phyloP scores from a whole-genome alignment of 2,329 filamentous ascomycete species.

The Coniochaeta sp. region DNA sequence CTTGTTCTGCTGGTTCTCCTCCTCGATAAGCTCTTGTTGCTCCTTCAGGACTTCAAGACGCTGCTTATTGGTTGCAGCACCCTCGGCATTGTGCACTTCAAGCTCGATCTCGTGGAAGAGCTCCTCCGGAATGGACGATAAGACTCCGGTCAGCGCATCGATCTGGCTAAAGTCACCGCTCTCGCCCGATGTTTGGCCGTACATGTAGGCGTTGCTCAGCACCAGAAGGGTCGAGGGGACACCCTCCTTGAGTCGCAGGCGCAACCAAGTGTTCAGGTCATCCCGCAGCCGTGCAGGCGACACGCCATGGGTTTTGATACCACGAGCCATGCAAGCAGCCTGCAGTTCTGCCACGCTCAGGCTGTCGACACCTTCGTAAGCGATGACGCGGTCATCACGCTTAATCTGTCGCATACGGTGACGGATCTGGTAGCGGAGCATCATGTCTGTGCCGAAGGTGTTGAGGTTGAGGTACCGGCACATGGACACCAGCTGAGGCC shows the following conservation, averaged over 20 bases:
- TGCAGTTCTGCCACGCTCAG: slow-evolving; percentile 92
- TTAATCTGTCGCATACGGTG: slow-evolving; percentile 99
- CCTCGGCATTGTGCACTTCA: slow-evolving; percentile 93
- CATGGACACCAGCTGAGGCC: slow-evolving; percentile 93
- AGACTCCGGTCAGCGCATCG: slow-evolving; percentile 82
- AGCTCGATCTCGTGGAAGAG: slow-evolving; percentile 99
- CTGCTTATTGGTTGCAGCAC: slow-evolving; percentile 97
- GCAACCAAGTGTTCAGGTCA: slow-evolving; percentile 89
- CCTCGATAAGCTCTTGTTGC: slow-evolving; percentile 95
- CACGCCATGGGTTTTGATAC: slow-evolving; percentile 86
- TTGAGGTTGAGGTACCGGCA: slow-evolving; percentile 98
- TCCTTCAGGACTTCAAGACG: slow-evolving; percentile 96
- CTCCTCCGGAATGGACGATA: slow-evolving; percentile 94
- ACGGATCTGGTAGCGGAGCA: slow-evolving; percentile 94
- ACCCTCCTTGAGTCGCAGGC: slow-evolving; percentile 84
- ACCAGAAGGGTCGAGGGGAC: slow-evolving; percentile 96
- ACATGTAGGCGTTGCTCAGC: slow-evolving; percentile 96
- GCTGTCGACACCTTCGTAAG: slow-evolving; percentile 86
- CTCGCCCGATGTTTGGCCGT: slow-evolving; percentile 61
- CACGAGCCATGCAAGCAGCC: slow-evolving; percentile 83
- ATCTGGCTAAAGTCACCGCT: slow-evolving; percentile 87
- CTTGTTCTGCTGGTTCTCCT: slow-evolving; percentile 89
- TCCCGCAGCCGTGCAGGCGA: slow-evolving; percentile 82
- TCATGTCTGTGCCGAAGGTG: slow-evolving; percentile 93
- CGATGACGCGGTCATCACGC: slow-evolving; percentile 91